Evolutionary conservation across 805 yeast species (phyloP).

Genomic region (Candida taoyuanica): DNA sequence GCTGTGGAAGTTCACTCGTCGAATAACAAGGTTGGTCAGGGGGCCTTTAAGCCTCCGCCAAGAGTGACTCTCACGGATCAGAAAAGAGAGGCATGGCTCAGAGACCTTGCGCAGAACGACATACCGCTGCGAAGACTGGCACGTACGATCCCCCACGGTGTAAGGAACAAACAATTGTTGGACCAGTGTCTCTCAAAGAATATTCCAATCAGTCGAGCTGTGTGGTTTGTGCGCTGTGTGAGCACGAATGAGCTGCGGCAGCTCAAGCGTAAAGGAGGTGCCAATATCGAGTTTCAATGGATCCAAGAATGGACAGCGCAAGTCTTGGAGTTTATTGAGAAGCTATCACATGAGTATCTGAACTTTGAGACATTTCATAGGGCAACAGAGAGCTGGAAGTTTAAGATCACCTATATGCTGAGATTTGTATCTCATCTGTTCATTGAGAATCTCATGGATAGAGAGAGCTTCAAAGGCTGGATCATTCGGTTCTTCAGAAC

Average conservation of each 20-base stretch:
- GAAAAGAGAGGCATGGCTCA: conserved; percentile 80
- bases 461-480: conserved; percentile 58
- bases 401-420: conserved; percentile 54
- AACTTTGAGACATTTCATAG: conserved; percentile 31
- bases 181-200: conserved; percentile 65
- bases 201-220: conserved; percentile 75
- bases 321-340: conserved; percentile 54
- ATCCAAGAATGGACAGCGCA: conserved; percentile 88
- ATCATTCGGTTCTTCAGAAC: conserved; percentile 47
- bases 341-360: conserved; percentile 24
- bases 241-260: conserved; percentile 71
- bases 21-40: conserved; percentile 40
- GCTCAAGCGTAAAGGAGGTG: conserved; percentile 44
- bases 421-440: conserved; percentile 61
- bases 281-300: conserved; percentile 56
- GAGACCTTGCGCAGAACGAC: conserved; percentile 64
- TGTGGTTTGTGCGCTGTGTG: conserved; percentile 89
- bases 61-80: conserved; percentile 87
- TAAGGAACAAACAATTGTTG: conserved; percentile 63
- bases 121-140: conserved; percentile 66
- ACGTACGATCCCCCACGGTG: conserved; percentile 86
- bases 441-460: conserved; percentile 63
- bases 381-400: conserved; percentile 44
- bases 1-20: conserved; percentile 45
- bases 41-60: conserved; percentile 75